These are phyloP conservation scores for Fusarium sp. DNA, from an alignment of 2,329 filamentous ascomycete genomes.

Conservation along the genomic window DNA sequence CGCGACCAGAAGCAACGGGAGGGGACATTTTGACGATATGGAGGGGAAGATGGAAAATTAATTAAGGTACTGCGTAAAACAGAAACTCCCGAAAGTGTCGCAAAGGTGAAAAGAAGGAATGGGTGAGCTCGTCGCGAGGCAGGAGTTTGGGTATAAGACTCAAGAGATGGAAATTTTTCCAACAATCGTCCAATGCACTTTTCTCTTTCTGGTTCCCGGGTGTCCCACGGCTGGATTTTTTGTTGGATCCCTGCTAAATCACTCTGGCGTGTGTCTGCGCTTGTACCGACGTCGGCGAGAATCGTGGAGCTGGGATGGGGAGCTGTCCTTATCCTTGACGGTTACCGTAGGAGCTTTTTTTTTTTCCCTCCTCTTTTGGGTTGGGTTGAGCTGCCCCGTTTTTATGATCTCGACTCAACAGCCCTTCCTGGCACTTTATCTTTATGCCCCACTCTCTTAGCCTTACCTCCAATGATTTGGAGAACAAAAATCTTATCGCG, in stretches of 20 bases:
- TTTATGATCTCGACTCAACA: constrained; percentile 2
- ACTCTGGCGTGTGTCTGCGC: constrained; percentile 22
- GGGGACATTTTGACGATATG: constrained; percentile 67
- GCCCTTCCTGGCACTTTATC: not conserved
- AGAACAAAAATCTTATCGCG: not conserved
- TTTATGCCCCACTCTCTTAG: not conserved
- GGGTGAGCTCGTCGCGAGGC: constrained; percentile 27
- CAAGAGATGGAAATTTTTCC: constrained; percentile 44
- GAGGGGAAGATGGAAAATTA: not conserved
- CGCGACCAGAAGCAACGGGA: constrained; percentile 55
- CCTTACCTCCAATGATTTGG: not conserved
- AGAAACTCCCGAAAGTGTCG: constrained; percentile 13
- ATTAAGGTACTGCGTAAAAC: constrained; percentile 5
- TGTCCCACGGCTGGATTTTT: constrained; percentile 24
- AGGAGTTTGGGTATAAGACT: constrained; percentile 24
- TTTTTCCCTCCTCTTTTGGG: constrained; percentile 22
- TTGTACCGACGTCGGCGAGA: constrained; percentile 45
- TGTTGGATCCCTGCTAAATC: constrained; percentile 32
- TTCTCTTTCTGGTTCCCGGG: constrained; percentile 30
- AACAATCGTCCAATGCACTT: constrained; percentile 31
- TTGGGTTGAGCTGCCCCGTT: not conserved
- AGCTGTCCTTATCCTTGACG: constrained; percentile 11
- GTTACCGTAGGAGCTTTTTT: constrained; percentile 3
- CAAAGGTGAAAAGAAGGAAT: constrained; percentile 10
- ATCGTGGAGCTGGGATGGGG: constrained; percentile 15